phyloP scores from a whole-genome alignment of 2,329 filamentous ascomycete species.

The Penicillium sp. region DNA sequence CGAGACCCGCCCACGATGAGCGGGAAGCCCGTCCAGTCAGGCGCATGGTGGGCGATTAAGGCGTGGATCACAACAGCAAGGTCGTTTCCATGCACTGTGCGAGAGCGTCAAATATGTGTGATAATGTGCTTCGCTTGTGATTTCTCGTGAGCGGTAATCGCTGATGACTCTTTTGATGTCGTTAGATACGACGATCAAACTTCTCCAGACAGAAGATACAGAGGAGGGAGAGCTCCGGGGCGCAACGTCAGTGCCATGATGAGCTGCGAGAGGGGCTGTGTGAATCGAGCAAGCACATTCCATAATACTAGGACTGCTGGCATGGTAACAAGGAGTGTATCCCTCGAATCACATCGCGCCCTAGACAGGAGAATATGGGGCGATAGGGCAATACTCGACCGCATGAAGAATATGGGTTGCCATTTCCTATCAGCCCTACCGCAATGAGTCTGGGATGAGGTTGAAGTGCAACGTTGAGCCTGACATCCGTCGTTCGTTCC shows the following conservation, averaged over 20 bases:
- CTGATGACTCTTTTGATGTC: background rate
- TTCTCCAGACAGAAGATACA: background rate
- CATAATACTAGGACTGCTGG: constrained; percentile 19
- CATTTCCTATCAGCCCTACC: background rate
- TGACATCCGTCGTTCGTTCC: constrained; percentile 11
- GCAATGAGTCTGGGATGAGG: background rate
- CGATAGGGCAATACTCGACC: background rate
- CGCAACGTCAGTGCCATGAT: constrained; percentile 3
- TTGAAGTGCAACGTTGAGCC: constrained; percentile 12
- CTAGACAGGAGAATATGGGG: constrained; percentile 4
- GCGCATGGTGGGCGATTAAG: constrained; percentile 8
- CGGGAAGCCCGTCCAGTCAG: constrained; percentile 4
- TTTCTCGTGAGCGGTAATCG: no score
- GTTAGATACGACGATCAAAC: background rate
- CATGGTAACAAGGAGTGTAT: constrained; percentile 24
- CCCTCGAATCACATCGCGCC: constrained; percentile 16
- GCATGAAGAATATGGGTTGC: constrained; percentile 8
- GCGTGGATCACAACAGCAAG: background rate
- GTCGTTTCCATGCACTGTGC: background rate
- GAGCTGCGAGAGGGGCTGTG: constrained; percentile 2
- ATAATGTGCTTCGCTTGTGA: background rate
- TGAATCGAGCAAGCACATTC: constrained; percentile 19
- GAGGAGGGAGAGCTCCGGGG: background rate
- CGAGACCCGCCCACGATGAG: constrained; percentile 18
- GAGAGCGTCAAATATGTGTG: background rate